Evolutionary conservation across 495 filamentous ascomycete species (phyloP).

Genomic region (Neurospora terricola): DNA sequence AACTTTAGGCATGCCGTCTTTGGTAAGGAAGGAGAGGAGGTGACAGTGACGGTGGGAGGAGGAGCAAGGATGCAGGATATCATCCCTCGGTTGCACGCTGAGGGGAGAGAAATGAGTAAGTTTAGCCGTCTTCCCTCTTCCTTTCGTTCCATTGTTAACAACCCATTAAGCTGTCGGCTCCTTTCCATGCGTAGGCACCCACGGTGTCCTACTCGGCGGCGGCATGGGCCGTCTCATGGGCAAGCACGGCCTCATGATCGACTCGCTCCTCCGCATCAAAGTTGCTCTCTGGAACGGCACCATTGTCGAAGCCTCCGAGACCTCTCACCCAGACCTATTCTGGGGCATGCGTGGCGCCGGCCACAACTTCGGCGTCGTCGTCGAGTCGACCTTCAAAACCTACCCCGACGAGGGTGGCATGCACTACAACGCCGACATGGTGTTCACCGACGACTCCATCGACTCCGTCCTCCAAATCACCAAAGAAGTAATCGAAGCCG

Average conservation of each 20-base stretch:
- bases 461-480: constrained; percentile 35
- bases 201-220: constrained; percentile 43
- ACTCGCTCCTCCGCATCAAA: constrained; percentile 36
- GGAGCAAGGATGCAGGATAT: constrained; percentile 4
- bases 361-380: constrained; percentile 46
- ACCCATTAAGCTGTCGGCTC: constrained; percentile 19
- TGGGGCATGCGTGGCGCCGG: constrained; percentile 46
- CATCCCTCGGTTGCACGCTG: background rate
- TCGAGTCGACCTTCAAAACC: constrained; percentile 8
- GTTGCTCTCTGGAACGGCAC: constrained; percentile 40
- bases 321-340: constrained; percentile 31
- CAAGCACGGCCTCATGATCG: constrained; percentile 38
- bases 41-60: constrained; percentile 5
- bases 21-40: background rate
- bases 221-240: constrained; percentile 44
- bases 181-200: constrained; percentile 38
- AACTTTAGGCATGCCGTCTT: background rate
- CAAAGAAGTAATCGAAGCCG: constrained; percentile 31
- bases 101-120: background rate
- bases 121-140: background rate
- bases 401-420: background rate
- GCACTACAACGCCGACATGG: constrained; percentile 30
- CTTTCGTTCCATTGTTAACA: background rate
- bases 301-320: constrained; percentile 21
- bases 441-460: constrained; percentile 39